Evolutionary conservation across 1,139 yeast species (phyloP), one percentile per base, ranked within the genome.

Genomic region (Suzukiozyma palmioleophila): DNA sequence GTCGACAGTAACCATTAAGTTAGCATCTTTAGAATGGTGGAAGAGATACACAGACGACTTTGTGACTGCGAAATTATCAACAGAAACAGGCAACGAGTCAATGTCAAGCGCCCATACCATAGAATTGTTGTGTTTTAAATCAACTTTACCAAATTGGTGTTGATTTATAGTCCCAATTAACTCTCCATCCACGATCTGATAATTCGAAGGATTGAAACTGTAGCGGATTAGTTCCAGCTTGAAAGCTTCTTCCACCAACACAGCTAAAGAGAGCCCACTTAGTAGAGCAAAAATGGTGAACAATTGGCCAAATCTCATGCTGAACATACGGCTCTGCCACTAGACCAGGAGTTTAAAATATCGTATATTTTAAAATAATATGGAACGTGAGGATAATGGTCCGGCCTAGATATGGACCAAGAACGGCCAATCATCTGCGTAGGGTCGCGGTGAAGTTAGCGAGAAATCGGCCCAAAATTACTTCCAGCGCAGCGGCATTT

Each of bases 221-320:
- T 60, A 57, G 27, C 52, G 54, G 36, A 63, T 46, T 51, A 62
- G 59, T 45, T 69, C 73, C 44, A 56, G 59, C 13, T 57, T 57
- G 48, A 68, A 67, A 5, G 75, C 74, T 41, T 65, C 66, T 31
- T 66, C 69, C 9, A 64, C 40, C 35, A 59, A 49, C 31, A 66
- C 63, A 5, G 50, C 48, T 21, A 8, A 7, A 2, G 28, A n/a
- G 21, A 32, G 28, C 10, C 24, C 16, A 9, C 29, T 10, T 16
- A 32, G 33, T 37, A 32, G 10, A 5, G 32, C 33, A 29, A 26
- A 5, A n/a, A 26, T 26, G 9, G 13, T 26, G 13, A 5, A 26
- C 28, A 26, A 26, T 26, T 26, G 13, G 28, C n/a, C 28, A 26
- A 12, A n/a, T 26, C n/a, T 26, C n/a, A n/a, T 26, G 13, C 8